Conservation (phyloP, 108 stramenopile species). For the Cyclotella atomus region DNA sequence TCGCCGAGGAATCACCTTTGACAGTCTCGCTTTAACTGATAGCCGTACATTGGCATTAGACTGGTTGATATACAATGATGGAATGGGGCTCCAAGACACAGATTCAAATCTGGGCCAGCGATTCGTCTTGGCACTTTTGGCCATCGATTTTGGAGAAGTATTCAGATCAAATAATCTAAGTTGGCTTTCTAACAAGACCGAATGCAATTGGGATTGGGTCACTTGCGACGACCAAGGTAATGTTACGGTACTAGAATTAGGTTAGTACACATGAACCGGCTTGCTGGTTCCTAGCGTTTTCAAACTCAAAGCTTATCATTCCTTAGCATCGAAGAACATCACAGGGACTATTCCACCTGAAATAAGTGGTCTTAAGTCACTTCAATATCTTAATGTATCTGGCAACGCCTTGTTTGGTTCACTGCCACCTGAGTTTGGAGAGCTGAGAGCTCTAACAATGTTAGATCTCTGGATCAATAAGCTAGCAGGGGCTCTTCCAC, state of each 20-base stretch:
- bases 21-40: neutral
- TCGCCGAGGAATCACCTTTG: neutral
- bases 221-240: neutral
- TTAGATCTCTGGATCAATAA: neutral
- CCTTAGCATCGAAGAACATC: neutral
- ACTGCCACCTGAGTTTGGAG: neutral
- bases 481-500: neutral
- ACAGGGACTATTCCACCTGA: too few relatives aligned
- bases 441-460: neutral
- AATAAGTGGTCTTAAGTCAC: neutral
- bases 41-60: neutral
- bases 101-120: neutral
- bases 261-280: neutral
- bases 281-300: neutral
- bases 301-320: neutral
- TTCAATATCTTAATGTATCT: neutral
- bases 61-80: neutral
- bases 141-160: neutral
- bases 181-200: neutral
- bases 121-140: neutral
- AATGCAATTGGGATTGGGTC: neutral
- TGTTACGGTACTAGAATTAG: neutral
- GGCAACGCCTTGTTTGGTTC: neutral
- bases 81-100: neutral
- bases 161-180: neutral